Evolutionary conservation across 352 stramenopile species (phyloP).

Genomic region (Globisporangium nodosum): DNA sequence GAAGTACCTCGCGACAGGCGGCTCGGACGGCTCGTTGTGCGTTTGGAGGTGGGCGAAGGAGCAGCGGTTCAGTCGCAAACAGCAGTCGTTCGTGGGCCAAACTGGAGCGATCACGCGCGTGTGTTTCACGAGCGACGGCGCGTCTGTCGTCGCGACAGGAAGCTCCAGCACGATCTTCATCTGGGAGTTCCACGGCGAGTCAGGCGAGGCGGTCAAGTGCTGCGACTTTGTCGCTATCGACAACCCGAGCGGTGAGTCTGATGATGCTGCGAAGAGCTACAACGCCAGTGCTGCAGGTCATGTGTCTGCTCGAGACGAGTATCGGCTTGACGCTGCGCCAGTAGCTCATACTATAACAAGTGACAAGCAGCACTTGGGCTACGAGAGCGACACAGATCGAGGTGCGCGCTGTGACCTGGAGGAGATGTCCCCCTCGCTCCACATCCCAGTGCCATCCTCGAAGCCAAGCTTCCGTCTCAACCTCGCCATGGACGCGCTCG

Average conservation of each 20-base stretch:
- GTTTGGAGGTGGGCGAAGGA: conserved; percentile 56
- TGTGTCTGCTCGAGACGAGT: not conserved
- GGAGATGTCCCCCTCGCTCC: conserved; percentile 14
- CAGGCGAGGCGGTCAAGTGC: not conserved
- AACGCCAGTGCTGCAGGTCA: not conserved
- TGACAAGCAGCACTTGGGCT: not conserved
- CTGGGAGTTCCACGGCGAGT: conserved; percentile 50
- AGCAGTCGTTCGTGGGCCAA: conserved; percentile 53
- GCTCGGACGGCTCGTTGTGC: conserved; percentile 45
- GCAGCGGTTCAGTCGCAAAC: conserved; percentile 44
- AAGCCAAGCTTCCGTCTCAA: conserved; percentile 30
- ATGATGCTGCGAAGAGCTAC: not conserved
- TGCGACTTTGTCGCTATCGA: not conserved
- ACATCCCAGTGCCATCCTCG: conserved; percentile 15
- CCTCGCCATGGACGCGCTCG: conserved; percentile 32
- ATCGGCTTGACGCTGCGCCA: not conserved
- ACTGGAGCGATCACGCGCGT: conserved; percentile 28
- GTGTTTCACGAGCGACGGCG: conserved; percentile 36
- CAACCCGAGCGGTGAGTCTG: conserved; percentile 9
- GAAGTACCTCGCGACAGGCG: conserved; percentile 64
- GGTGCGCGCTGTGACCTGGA: conserved; percentile 1
- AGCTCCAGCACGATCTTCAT: conserved; percentile 44
- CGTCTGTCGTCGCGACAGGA: conserved; percentile 33
- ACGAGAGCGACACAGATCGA: not conserved
- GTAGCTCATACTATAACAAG: not conserved